Conservation (phyloP, 2,329 filamentous ascomycete genomes). For the Fusarium sublunatum region DNA sequence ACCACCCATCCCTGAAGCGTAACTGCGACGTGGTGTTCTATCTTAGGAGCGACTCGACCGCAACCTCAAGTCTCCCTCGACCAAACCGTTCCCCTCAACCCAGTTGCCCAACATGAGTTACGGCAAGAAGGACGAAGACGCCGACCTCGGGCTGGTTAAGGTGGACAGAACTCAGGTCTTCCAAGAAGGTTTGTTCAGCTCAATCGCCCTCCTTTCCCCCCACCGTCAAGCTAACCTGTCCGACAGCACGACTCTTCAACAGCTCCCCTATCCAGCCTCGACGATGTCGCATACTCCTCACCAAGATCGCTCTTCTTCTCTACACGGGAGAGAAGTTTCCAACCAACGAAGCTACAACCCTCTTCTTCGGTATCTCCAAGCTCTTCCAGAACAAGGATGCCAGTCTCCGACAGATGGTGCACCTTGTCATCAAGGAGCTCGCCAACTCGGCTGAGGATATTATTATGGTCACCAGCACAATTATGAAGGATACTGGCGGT, state of each 20-base stretch:
- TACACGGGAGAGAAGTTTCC: conserved; percentile 98
- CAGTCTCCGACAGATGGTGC: conserved; percentile 97
- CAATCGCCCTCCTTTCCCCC: conserved; percentile 48
- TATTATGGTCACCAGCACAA: conserved; percentile 99
- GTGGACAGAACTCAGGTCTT: conserved; percentile 98
- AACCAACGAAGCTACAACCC: conserved; percentile 94
- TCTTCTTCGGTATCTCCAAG: conserved; percentile 99
- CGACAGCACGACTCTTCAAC: conserved; percentile 93
- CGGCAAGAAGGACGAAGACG: conserved; percentile 99
- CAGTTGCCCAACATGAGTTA: conserved; percentile 81
- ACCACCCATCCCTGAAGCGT: conserved; percentile 47
- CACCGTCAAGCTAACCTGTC: conserved; percentile 51
- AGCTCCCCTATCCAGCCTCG: conserved; percentile 95
- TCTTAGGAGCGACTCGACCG: conserved; percentile 44
- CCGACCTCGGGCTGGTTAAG: conserved; percentile 91
- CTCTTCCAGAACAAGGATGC: conserved; percentile 99
- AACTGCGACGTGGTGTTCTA: conserved; percentile 56
- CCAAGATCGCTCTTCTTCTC: conserved; percentile 94
- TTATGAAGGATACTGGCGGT: conserved; percentile 99
- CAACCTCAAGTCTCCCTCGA: conserved; percentile 51
- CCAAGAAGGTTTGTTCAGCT: conserved; percentile 82
- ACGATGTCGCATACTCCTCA: conserved; percentile 96
- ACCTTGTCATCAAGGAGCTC: conserved; percentile 97
- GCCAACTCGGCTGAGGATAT: conserved; percentile 96
- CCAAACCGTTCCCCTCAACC: conserved; percentile 46